Conservation (phyloP, 2,329 filamentous ascomycete species). For the Pyrenochaeta sp. region DNA sequence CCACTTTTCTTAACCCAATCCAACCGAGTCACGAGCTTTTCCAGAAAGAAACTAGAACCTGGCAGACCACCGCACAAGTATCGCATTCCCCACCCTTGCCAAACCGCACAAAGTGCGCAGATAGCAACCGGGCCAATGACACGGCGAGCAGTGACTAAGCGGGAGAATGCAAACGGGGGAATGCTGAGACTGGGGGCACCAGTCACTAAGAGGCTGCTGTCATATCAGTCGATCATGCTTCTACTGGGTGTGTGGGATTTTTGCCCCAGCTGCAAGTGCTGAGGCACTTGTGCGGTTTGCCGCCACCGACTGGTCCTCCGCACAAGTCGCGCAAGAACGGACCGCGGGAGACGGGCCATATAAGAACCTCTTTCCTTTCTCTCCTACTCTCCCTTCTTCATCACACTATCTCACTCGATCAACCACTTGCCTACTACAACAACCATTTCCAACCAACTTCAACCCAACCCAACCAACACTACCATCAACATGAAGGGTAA, state of each 20-base stretch:
- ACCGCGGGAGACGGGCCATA: slow-evolving; percentile 5
- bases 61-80: slow-evolving; percentile 12
- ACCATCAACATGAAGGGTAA: slow-evolving; percentile 26
- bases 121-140: not conserved
- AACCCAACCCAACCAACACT: not conserved
- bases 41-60: not conserved
- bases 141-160: not conserved
- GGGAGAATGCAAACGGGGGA: slow-evolving; percentile 2
- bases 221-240: not conserved
- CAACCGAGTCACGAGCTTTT: not conserved
- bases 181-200: not conserved
- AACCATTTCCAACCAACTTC: not conserved
- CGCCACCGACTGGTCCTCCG: not conserved
- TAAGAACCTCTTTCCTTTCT: not conserved
- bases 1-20: slow-evolving; percentile 1
- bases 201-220: not conserved
- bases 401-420: not conserved
- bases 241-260: not conserved
- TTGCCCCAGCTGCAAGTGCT: not conserved
- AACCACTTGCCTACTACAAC: slow-evolving; percentile 1
- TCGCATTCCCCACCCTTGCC: not conserved
- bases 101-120: slow-evolving; percentile 1
- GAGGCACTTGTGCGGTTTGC: not conserved
- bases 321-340: slow-evolving; percentile 23
- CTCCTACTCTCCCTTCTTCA: not conserved